Conservation (phyloP, 352 stramenopile species). For the Globisporangium heterothallicum region DNA sequence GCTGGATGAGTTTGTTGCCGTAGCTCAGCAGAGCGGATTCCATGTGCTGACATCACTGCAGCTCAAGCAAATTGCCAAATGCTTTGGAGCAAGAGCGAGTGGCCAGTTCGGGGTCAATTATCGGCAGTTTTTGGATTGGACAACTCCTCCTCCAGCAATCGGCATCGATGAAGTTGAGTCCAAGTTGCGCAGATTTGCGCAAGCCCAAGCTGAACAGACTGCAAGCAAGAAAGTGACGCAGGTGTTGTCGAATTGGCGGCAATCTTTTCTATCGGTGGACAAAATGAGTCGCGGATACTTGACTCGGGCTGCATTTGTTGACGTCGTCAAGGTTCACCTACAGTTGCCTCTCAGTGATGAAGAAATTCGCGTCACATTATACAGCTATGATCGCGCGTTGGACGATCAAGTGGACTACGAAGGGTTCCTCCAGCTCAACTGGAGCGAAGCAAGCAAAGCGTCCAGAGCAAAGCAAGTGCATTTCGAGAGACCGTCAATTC, state of each 20-base stretch:
- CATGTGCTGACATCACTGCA: conserved; percentile 33
- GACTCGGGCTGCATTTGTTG: conserved; percentile 36
- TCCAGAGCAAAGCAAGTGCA: conserved; percentile 17
- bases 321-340: conserved; percentile 25
- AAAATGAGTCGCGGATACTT: conserved; percentile 17
- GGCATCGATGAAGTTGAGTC: conserved; percentile 40
- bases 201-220: conserved; percentile 24
- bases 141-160: conserved; percentile 26
- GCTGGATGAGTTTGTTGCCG: conserved; percentile 38
- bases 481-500: conserved; percentile 6
- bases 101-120: conserved; percentile 59
- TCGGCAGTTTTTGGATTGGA: conserved; percentile 64
- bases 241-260: conserved; percentile 31
- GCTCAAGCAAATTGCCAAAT: conserved; percentile 40
- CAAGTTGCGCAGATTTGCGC: conserved; percentile 41
- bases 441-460: conserved; percentile 26
- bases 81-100: conserved; percentile 42
- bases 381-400: conserved; percentile 47
- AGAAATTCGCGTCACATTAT: conserved; percentile 47
- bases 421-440: conserved; percentile 56
- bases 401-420: conserved; percentile 44
- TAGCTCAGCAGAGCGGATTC: conserved; percentile 37
- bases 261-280: conserved; percentile 34
- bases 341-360: conserved; percentile 34
- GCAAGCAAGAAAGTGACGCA: conserved; percentile 30